Base-by-base conservation (phyloP, 495 filamentous ascomycete species). In the Aspergillus cavernicola region DNA sequence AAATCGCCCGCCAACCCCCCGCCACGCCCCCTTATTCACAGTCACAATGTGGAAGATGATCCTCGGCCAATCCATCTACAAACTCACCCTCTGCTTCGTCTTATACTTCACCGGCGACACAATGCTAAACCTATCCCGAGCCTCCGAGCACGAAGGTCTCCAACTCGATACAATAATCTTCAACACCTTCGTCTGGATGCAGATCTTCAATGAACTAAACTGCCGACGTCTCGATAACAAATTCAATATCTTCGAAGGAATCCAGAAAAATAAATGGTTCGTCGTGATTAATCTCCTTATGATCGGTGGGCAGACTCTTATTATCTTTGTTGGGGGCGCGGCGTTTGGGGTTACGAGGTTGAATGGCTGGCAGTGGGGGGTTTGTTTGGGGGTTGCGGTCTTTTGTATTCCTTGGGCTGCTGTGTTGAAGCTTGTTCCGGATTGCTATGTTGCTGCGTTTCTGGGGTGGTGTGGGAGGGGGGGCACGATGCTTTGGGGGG, bases 31-130 rank as follows among this genome's bases (percentile, higher is more conserved):
- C 4, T 80, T 95, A 15, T 86, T 95, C 63, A 89, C 88, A 4
- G 69, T 84, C 23, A 91, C 83, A 26, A 95, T 95, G 90, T 95
- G 90, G 90, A 95, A 95, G 70, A 95, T 95, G 90, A 93, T 95
- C 52, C 76, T 92, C 29, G 89, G 89, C 22, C 88, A 95, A 61
- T 85, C 90, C 5, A 71, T 92, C 29, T 95, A 89, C 64, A 88
- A 95, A 63, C 80, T 95, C 2, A 75, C 75, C 16, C 76, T 91
- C 37, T 92, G 87, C 1, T 86, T 93, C 56, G 69, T 88, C 52
- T 76, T 95, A 19, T 88, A 90, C 70, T 95, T 89, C 58, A 87
- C 78, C 8, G 84, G 84, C 3, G 58, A 70, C 20, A 50, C 70
- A 0, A 82, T 95, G 22, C 78, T 92, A 24, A 13, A 12, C 12